Evolutionary conservation across 2,329 filamentous ascomycete genomes (phyloP).

Genomic region (Colletotrichum destructivum): DNA sequence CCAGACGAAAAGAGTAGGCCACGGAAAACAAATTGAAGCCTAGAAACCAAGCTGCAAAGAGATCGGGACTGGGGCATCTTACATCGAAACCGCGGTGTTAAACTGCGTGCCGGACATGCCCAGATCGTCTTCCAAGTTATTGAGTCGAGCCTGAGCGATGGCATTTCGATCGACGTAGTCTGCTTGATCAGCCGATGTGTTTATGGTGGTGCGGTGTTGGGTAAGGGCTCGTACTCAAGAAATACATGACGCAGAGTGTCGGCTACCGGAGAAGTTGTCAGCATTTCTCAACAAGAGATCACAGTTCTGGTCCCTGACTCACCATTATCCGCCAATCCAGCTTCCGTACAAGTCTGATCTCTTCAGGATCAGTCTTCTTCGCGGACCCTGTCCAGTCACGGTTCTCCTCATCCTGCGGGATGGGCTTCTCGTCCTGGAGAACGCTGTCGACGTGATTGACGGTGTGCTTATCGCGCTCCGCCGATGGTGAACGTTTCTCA

Average conservation of each 20-base stretch:
- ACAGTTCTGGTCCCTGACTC: constrained; percentile 8
- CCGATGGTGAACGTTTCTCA: constrained; percentile 37
- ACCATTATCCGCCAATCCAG: constrained; percentile 60
- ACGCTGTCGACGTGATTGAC: constrained; percentile 37
- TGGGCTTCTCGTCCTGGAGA: constrained; percentile 36
- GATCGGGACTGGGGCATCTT: constrained; percentile 2
- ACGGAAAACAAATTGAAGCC: too few species aligned
- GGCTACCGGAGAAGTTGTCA: constrained; percentile 45
- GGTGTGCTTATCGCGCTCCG: constrained; percentile 33
- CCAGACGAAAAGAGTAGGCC: not conserved
- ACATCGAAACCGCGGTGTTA: constrained; percentile 57
- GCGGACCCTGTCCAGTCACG: constrained; percentile 57
- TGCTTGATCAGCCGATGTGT: constrained; percentile 8
- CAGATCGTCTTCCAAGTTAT: constrained; percentile 59
- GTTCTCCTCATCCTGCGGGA: constrained; percentile 44
- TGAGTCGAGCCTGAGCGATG: constrained; percentile 61
- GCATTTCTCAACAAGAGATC: not conserved
- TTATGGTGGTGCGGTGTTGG: not conserved
- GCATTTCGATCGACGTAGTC: constrained; percentile 62
- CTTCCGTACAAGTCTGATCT: constrained; percentile 58
- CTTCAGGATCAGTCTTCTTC: constrained; percentile 57
- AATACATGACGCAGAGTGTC: constrained; percentile 60
- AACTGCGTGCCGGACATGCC: constrained; percentile 56
- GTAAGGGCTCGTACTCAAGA: constrained; percentile 51
- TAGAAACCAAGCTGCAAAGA: not conserved